Evolutionary conservation across 2,329 filamentous ascomycete genomes (phyloP).

Genomic region (Colletotrichum godetiae): DNA sequence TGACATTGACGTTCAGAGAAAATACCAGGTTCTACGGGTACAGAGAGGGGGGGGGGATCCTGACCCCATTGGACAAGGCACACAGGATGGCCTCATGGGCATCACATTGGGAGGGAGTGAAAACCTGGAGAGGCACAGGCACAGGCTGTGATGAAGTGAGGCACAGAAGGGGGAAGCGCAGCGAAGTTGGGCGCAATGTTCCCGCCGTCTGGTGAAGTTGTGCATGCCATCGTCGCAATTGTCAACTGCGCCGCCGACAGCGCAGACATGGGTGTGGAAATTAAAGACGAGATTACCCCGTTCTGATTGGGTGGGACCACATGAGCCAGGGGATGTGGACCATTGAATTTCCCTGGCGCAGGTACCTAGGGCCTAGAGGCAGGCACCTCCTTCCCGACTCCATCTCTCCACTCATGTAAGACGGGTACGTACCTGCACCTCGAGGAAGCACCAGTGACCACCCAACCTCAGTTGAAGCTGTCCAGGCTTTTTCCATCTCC

Average conservation of each 20-base stretch:
- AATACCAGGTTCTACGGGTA: background rate
- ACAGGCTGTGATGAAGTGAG: background rate
- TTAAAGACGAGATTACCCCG: conserved; percentile 28
- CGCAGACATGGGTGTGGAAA: conserved; percentile 26
- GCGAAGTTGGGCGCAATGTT: conserved; percentile 28
- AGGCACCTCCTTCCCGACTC: background rate
- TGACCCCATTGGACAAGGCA: background rate
- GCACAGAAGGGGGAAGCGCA: conserved; percentile 11
- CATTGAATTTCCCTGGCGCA: conserved; percentile 28
- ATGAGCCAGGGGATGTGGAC: conserved; percentile 16
- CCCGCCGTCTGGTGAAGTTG: conserved; percentile 2
- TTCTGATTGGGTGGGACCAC: conserved; percentile 13
- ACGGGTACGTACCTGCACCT: background rate
- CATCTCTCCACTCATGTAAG: background rate
- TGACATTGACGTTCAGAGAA: background rate
- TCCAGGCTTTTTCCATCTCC: background rate
- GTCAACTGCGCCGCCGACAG: conserved; percentile 30
- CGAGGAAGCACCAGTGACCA: background rate
- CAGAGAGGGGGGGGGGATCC: background rate
- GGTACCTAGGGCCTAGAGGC: conserved; percentile 17
- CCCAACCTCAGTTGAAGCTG: conserved; percentile 17
- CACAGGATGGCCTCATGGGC: conserved; percentile 5
- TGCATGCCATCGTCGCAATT: conserved; percentile 31
- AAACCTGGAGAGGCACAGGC: background rate
- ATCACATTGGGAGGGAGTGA: background rate